phyloP scores from a whole-genome alignment of 768 basidiomycete species.

The Rickenella mellea region DNA sequence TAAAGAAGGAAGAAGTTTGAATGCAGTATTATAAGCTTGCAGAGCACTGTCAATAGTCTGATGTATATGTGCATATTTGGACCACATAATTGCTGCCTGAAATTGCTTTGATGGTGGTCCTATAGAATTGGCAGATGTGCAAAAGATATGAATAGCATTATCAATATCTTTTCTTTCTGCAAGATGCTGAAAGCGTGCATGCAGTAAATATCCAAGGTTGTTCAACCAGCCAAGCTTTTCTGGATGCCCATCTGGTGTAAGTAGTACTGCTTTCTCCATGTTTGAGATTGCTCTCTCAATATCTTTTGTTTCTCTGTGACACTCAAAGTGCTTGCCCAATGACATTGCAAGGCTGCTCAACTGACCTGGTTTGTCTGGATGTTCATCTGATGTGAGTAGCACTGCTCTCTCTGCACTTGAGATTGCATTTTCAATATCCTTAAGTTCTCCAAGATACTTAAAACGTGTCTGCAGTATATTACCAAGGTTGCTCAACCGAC shows the following conservation, averaged over 20 bases:
- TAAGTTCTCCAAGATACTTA: slow-evolving; percentile 1
- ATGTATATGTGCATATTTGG: slow-evolving; percentile 10
- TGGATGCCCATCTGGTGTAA: slow-evolving; percentile 1
- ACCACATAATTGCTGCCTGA: slow-evolving; percentile 4
- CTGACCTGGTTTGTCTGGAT: slow-evolving; percentile 1
- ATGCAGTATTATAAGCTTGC: not conserved
- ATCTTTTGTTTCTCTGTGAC: not conserved
- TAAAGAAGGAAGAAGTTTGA: slow-evolving; percentile 7
- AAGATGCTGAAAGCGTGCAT: slow-evolving; percentile 13
- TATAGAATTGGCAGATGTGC: slow-evolving; percentile 6
- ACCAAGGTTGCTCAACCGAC: slow-evolving; percentile 6
- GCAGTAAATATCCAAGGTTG: slow-evolving; percentile 13
- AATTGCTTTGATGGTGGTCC: slow-evolving; percentile 1
- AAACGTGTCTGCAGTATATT: slow-evolving; percentile 1
- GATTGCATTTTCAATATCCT: slow-evolving; percentile 3
- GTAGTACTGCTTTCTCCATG: not conserved
- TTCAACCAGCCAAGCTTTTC: slow-evolving; percentile 6
- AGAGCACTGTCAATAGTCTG: slow-evolving; percentile 5
- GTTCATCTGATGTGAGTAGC: not conserved
- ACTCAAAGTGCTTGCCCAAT: not conserved
- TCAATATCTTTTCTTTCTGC: slow-evolving; percentile 13
- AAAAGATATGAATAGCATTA: slow-evolving; percentile 14
- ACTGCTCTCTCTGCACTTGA: not conserved
- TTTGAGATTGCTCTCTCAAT: slow-evolving; percentile 2
- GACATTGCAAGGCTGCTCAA: not conserved